Base-by-base conservation (phyloP, 371 early-diverging fungal genomes). In the Mortierella sp. region DNA sequence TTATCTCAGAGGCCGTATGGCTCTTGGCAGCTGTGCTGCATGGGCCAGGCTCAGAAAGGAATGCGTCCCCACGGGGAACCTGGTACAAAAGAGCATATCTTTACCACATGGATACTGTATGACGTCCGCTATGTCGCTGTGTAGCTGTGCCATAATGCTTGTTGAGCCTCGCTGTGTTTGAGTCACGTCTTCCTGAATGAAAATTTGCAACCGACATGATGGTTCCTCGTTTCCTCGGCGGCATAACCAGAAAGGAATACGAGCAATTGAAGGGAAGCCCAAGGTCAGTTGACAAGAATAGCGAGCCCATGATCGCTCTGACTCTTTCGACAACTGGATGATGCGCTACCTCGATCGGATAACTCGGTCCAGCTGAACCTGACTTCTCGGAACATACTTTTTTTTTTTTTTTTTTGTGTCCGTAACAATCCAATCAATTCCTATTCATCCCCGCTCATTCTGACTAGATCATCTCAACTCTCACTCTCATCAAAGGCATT, bases 11-110 rank as follows among this genome's bases (percentile, higher is more conserved):
- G 18, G 24, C 28, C 55, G 5, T 55, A 26, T 55, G 55, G 55
- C 55, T 55, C 55, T 26, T 26, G 5, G 6, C 55, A 55, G 55
- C 55, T 55, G 55, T 55, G 55, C 52, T n/a, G 52, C 55, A 26
- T 26, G 28, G 10, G 28, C 55, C 55, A 55, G 55, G 55, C 55
- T 55, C 55, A 26, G 55, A 55, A 55, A 55, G 55, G 28, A 55
- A 55, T 55, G 28, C 1, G 8, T 49, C 49, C n/a, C 49, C n/a
- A 49, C n/a, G n/a, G 49, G 49, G 49, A 49, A 49, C 49, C 49
- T 49, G 49, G 49, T 18, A 16, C 49, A 43, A 35, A 35, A 35
- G 45, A 14, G 45, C n/a, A n/a, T n/a, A n/a, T n/a, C n/a, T n/a
- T n/a, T n/a, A n/a, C n/a, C n/a, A n/a, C n/a, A 35, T 35, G 35